These are phyloP conservation scores for Metschnikowia colocasiae DNA, from an alignment of 805 yeast species.

Conservation along the genomic window DNA sequence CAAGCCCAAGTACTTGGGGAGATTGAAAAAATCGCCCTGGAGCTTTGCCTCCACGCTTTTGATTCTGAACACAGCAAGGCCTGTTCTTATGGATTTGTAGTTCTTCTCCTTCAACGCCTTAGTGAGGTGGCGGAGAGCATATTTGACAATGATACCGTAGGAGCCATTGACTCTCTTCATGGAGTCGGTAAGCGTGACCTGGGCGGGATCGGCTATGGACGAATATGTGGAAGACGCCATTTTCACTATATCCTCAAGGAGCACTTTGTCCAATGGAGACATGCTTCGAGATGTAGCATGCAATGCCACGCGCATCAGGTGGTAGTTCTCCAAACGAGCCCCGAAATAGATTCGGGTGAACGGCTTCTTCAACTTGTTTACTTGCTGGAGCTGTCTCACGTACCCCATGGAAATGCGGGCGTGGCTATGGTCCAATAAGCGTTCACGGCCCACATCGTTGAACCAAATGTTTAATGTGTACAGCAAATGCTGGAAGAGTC, in stretches of 20 bases:
- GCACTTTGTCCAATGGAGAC: constrained; percentile 55
- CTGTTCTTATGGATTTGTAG: constrained; percentile 57
- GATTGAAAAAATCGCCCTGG: constrained; percentile 52
- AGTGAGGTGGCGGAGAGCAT: constrained; percentile 47
- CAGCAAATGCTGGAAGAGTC: constrained; percentile 56
- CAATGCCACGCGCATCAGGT: constrained; percentile 66
- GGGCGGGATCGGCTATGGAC: constrained; percentile 68
- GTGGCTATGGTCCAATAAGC: constrained; percentile 55
- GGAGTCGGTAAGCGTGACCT: constrained; percentile 59
- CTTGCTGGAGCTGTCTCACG: constrained; percentile 56
- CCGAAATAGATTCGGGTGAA: constrained; percentile 78
- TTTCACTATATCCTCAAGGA: constrained; percentile 63
- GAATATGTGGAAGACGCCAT: constrained; percentile 68
- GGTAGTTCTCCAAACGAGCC: constrained; percentile 67
- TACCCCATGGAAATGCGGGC: constrained; percentile 53
- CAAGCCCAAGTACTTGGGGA: constrained; percentile 45
- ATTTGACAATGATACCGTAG: constrained; percentile 50
- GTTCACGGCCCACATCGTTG: constrained; percentile 73
- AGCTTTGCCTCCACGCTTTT: constrained; percentile 57
- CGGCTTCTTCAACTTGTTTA: constrained; percentile 62
- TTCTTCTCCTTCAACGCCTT: constrained; percentile 48
- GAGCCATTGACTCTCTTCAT: constrained; percentile 69
- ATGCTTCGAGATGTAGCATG: constrained; percentile 73
- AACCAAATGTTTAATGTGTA: constrained; percentile 73
- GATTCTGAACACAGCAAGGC: constrained; percentile 54